Evolutionary conservation across 2,329 filamentous ascomycete genomes (phyloP).

Genomic region (Xylaria sp.): DNA sequence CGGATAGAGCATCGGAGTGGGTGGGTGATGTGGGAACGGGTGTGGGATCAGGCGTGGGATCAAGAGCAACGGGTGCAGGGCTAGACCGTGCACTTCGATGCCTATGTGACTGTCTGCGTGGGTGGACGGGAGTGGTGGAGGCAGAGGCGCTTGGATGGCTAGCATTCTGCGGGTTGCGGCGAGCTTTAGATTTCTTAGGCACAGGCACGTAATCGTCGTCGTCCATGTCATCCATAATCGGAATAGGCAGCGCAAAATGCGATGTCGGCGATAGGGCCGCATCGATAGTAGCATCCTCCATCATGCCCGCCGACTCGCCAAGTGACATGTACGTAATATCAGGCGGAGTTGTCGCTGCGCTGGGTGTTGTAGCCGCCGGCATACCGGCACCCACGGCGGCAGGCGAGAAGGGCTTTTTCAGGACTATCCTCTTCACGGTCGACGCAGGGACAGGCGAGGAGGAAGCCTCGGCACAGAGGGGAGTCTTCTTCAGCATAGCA

Average conservation of each 20-base stretch:
- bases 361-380: slow-evolving; percentile 42
- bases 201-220: slow-evolving; percentile 59
- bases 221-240: slow-evolving; percentile 50
- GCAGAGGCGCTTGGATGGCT: slow-evolving; percentile 32
- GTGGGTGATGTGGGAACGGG: slow-evolving; percentile 29
- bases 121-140: slow-evolving; percentile 32
- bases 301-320: slow-evolving; percentile 18
- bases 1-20: slow-evolving; percentile 25
- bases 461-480: slow-evolving; percentile 48
- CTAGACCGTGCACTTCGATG: slow-evolving; percentile 44
- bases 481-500: slow-evolving; percentile 65
- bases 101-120: slow-evolving; percentile 45
- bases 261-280: slow-evolving; percentile 41
- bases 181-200: slow-evolving; percentile 50
- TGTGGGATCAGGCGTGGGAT: slow-evolving; percentile 26
- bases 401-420: slow-evolving; percentile 45
- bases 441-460: slow-evolving; percentile 29
- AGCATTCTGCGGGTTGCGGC: slow-evolving; percentile 33
- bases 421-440: slow-evolving; percentile 46
- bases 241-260: slow-evolving; percentile 37
- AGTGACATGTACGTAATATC: slow-evolving; percentile 42
- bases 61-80: slow-evolving; percentile 30
- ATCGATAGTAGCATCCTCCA: slow-evolving; percentile 26
- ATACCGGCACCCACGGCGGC: slow-evolving; percentile 12
- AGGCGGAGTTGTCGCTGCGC: slow-evolving; percentile 43